Evolutionary conservation across 2,329 filamentous ascomycete genomes (phyloP), one percentile per base, ranked within the genome.

Genomic region (Colletotrichum lini): DNA sequence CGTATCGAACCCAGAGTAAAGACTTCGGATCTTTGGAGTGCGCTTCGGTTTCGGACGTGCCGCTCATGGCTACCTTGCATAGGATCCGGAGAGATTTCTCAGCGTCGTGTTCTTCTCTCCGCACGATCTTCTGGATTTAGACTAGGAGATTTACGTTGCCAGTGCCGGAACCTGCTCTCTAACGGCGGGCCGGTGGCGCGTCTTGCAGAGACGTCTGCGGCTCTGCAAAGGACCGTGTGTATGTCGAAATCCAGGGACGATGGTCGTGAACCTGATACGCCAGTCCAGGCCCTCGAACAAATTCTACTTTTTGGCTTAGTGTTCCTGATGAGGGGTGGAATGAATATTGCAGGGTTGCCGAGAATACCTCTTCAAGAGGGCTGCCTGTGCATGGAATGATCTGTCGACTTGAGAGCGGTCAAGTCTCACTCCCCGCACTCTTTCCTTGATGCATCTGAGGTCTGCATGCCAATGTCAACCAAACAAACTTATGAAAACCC

Each of bases 221-320:
- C 50, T 57, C 26, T 38, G 12, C 23, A 47, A 21, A 26, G 50
- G 65, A 1, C 65, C 65, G 65, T 67, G 65, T 50, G 65, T 9
- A 40, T 67, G n/a, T 42, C 3, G 21, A 42, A 21, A 67, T 63
- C 5, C 26, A 30, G 26, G 26, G 26, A 30, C 5, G 26, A 35
- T 10, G 21, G 26, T 35, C 42, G 40, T 56, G 50, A 57, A 47
- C 47, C 53, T n/a, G 2, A 30, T 23, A 50, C 50, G 59, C 40
- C 50, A 59, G 30, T 10, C 4, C 7, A 15, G 21, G 15, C 52
- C 16, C 66, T 30, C 66, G 21, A 23, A 21, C 26, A 26, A 10
- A 12, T 53, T 64, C 44, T 23, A 7, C 9, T 58, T 15, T 10
- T 52, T 58, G 21, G 44, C 59, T 15, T 8, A 68, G 52, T 42